Evolutionary conservation across 331 rosid genomes (phyloP).

Genomic region (Rhamnella rubrinervis): DNA sequence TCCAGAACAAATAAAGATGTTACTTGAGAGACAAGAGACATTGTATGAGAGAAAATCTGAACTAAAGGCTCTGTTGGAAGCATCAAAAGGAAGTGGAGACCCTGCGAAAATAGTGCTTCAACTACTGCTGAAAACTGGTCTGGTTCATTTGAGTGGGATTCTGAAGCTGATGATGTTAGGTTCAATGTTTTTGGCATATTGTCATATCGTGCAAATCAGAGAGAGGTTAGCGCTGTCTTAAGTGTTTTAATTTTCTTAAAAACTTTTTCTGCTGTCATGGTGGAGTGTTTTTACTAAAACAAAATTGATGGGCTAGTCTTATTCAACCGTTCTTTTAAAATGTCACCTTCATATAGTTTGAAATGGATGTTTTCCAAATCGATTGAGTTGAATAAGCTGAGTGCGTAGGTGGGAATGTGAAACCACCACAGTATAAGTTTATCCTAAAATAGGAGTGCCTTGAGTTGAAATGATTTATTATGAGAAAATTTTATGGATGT

Average conservation of each 20-base stretch:
- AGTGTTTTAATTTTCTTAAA: too few relatives aligned
- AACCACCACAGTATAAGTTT: neutral
- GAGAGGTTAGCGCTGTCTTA: slow-evolving; percentile 52
- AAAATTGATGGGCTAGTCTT: too few relatives aligned
- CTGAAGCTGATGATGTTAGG: slow-evolving; percentile 69
- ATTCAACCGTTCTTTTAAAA: neutral
- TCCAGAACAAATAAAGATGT: slow-evolving; percentile 59
- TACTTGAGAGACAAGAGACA: slow-evolving; percentile 75
- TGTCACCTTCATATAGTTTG: neutral
- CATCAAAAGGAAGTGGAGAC: slow-evolving; percentile 46
- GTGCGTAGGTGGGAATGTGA: neutral
- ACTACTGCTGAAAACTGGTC: slow-evolving; percentile 68
- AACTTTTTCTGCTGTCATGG: neutral
- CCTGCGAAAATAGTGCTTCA: slow-evolving; percentile 37
- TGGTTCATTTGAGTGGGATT: slow-evolving; percentile 79
- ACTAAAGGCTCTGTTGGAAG: slow-evolving; percentile 64
- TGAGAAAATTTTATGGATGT: neutral
- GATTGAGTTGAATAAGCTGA: neutral
- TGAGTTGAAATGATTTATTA: neutral
- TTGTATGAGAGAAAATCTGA: slow-evolving; percentile 73
- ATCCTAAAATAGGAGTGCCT: neutral
- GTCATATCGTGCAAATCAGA: slow-evolving; percentile 80
- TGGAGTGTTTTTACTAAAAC: neutral
- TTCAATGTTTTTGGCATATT: slow-evolving; percentile 86
- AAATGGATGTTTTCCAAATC: neutral